Base-by-base conservation (phyloP, 192 early-diverging fungal genomes). In the Umbelopsis sp. region DNA sequence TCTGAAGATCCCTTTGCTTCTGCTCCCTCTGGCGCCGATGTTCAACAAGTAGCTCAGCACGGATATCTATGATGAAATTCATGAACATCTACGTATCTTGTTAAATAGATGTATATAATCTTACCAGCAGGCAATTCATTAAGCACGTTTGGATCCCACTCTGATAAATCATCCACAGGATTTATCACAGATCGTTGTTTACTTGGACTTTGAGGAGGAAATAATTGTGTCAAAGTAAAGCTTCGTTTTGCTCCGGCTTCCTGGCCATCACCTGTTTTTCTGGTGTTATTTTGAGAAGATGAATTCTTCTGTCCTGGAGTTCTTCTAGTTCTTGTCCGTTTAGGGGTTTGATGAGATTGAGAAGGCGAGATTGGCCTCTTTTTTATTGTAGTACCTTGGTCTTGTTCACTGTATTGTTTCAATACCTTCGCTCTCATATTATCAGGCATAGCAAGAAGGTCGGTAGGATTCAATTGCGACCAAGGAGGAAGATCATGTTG, bases 381-480 rank as follows among this genome's bases (percentile, higher is more conserved):
- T 34, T 62, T 62, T 7, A 12, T 62, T 12, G 56, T 7, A 22
- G 73, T 56, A 12, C 8, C 14, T 20, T 6, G 2, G 25, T 38
- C 21, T 9, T 68, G 65, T 47, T 26, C 25, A 8, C 66, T 51
- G 41, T 81, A 81, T 9, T 49, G 65, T 51, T 71, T 45, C 20
- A 81, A 21, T 1, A 81, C 52, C 56, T 71, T 67, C 53, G 76
- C 47, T 44, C 71, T 69, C 70, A 74, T 74, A 4, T 68, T 65
- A 14, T 65, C 45, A 11, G 85, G 81, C 45, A 86, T 45, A 1
- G 75, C 79, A n/a, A 79, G 47, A 3, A 84, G 75, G 4, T 73
- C 77, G 0, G 43, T 34, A 10, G 82, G 82, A 59, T 86, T 79
- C 2, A 86, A n/a, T 31, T 84, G 85, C 9, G 85, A 84, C 85